Conservation (phyloP, 2,329 filamentous ascomycete genomes). For the Diaporthe sp. region DNA sequence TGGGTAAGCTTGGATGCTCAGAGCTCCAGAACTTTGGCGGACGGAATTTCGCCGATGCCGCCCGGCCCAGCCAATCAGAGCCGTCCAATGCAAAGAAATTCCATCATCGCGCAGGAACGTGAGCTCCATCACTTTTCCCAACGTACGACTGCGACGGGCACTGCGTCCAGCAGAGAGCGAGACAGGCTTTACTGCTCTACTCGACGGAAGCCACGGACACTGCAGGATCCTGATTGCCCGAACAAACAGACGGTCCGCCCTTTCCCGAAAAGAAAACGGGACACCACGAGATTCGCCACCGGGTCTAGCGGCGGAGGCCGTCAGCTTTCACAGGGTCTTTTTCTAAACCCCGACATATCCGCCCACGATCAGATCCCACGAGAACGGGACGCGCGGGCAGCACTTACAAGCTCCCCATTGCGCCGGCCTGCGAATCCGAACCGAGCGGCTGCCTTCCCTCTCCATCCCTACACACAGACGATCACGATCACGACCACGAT, state of each 20-base stretch:
- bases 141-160: constrained; percentile 5
- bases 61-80: constrained; percentile 16
- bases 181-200: background rate
- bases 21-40: constrained; percentile 2
- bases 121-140: constrained; percentile 20
- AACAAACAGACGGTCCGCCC: background rate
- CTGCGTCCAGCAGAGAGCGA: background rate
- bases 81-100: constrained; percentile 21
- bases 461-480: background rate
- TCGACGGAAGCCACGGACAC: background rate
- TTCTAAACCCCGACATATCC: constrained; percentile 13
- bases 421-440: background rate
- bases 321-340: background rate
- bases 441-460: background rate
- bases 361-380: background rate
- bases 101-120: constrained; percentile 25
- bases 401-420: background rate
- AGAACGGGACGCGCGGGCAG: background rate
- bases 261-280: background rate
- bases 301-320: constrained; percentile 14
- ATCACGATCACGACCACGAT: background rate
- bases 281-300: constrained; percentile 14
- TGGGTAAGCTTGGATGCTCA: background rate
- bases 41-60: constrained; percentile 14
- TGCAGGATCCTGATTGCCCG: background rate